Percentiles rank a stretch among this genome's conserved stretches.
Evolutionary conservation across 768 basidiomycete genomes (phyloP).

Genomic region (Pleurotus pulmonarius): DNA sequence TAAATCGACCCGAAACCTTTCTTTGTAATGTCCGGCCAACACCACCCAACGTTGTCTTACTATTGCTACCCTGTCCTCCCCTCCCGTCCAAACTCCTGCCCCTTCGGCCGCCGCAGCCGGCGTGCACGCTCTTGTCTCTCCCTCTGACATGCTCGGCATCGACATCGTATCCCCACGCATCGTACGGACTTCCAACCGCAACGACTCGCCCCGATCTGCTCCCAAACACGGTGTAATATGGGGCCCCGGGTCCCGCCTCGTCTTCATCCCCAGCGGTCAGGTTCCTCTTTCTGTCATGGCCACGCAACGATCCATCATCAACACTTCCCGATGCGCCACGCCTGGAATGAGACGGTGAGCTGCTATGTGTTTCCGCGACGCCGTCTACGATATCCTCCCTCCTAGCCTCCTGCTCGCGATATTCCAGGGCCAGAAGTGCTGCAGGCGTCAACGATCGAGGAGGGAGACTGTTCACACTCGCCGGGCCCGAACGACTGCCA

Average conservation of each 20-base stretch:
- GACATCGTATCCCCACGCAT: constrained; percentile 20
- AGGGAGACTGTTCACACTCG: constrained; percentile 1
- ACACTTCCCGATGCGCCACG: background rate
- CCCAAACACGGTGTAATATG: constrained; percentile 60
- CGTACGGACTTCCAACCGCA: constrained; percentile 40
- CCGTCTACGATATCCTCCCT: constrained; percentile 6
- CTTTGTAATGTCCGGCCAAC: constrained; percentile 24
- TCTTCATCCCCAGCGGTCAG: constrained; percentile 20
- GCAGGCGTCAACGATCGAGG: constrained; percentile 37
- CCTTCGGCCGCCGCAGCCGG: constrained; percentile 7
- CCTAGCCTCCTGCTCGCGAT: constrained; percentile 38
- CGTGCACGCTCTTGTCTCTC: constrained; percentile 2
- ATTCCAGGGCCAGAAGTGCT: constrained; percentile 40
- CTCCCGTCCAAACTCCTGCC: background rate
- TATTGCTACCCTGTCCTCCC: constrained; percentile 8
- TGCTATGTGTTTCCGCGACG: background rate
- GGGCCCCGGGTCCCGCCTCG: constrained; percentile 23
- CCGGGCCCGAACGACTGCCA: background rate
- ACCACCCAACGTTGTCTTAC: constrained; percentile 5
- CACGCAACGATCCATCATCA: background rate
- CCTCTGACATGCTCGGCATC: constrained; percentile 7
- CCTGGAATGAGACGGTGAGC: background rate
- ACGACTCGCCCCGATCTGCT: constrained; percentile 39
- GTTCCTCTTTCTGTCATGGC: constrained; percentile 8
- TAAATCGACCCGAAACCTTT: constrained; percentile 33